Base-by-base conservation (phyloP, 352 stramenopile species). In the Phytophthora crassamura region DNA sequence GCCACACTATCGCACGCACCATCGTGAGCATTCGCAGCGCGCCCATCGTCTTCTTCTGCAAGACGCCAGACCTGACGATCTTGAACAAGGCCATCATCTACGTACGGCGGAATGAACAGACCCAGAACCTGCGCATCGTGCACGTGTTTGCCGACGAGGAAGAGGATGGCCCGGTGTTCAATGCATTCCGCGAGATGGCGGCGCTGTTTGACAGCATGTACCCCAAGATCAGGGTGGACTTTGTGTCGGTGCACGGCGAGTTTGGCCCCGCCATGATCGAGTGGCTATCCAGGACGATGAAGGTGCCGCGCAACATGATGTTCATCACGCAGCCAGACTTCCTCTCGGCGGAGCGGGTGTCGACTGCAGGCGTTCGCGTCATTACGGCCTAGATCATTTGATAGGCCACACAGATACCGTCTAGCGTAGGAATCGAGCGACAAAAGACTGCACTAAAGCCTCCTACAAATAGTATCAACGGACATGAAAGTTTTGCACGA, bases 61-160 rank as follows among this genome's bases (percentile, higher is more conserved):
- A 97, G 76, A 47, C 67, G 1, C 81, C 88, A 32, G 87, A 97
- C 65, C 64, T 97, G 7, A 88, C 92, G 60, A 77, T 92, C 45
- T 57, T 97, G 39, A 97, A 97, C 78, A 97, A 97, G 66, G 90
- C 89, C 8, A 77, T 97, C 32, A 74, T n/a, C n/a, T n/a, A n/a
- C n/a, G 89, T 97, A 47, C 84, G 84, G 12, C 69, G 85, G 15
- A 97, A 97, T 65, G 82, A 90, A 22, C 85, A 96, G 62, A 97
- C 89, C 4, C 75, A 91, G 48, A 88, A 81, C 16, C 74, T 97
- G 46, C 83, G 91, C 50, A 78, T 97, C 40, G 87, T 97, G 28
- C 89, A 97, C 68, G 67, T 90, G n/a, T 75, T 80, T 49, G 45
- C 54, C 3, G 65, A 82, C 34, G 60, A 78, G 8, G 57, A 67